Percentiles rank a stretch among this genome's conserved stretches.
These are phyloP conservation scores for Eucalyptus regnans DNA, from an alignment of 345 rosid genomes.

Conservation along the genomic window DNA sequence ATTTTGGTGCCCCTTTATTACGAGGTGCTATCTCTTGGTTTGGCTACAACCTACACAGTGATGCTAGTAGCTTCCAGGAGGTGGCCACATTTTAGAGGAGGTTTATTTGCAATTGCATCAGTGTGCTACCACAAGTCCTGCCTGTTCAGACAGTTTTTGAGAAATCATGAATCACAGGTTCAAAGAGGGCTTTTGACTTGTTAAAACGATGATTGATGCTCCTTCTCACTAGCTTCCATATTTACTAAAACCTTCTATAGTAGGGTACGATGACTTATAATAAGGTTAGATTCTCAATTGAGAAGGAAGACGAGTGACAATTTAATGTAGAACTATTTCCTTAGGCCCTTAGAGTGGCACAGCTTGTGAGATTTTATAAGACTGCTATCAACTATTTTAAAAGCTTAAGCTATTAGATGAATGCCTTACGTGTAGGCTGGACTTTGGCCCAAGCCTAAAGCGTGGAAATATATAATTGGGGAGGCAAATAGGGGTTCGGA, in stretches of 20 bases:
- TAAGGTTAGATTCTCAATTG: not conserved
- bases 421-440: too few species aligned
- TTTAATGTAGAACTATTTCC: not conserved
- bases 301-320: not conserved
- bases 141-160: not conserved
- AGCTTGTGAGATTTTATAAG: too few species aligned
- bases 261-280: not conserved
- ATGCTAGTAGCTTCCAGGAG: not conserved
- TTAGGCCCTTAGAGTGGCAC: not conserved
- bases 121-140: not conserved
- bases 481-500: too few species aligned
- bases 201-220: not conserved
- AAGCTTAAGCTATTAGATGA: too few species aligned
- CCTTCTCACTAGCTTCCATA: not conserved
- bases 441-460: too few species aligned
- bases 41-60: not conserved
- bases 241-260: not conserved
- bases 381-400: too few species aligned
- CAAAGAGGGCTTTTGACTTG: not conserved
- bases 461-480: too few species aligned
- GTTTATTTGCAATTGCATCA: not conserved
- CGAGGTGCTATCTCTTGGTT: not conserved
- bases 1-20: not conserved
- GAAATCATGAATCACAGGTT: not conserved
- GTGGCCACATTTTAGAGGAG: not conserved